Evolutionary conservation across 345 rosid genomes (phyloP).

Genomic region (Citrus glauca): DNA sequence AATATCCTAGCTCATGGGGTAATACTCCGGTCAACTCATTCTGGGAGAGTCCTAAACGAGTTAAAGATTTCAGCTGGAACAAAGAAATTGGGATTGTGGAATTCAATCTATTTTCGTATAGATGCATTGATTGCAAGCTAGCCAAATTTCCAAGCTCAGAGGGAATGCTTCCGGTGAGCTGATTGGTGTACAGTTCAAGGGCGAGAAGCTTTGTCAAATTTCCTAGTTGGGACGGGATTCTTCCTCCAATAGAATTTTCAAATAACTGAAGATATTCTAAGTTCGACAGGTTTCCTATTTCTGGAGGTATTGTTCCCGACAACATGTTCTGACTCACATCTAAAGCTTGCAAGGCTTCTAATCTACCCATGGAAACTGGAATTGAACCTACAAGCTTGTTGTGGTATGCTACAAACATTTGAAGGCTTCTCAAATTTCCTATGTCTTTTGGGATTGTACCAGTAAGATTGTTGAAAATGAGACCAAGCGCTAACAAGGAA

Average conservation of each 20-base stretch:
- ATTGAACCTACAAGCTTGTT: slow-evolving; percentile 58
- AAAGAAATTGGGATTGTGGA: slow-evolving; percentile 70
- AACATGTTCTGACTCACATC: slow-evolving; percentile 57
- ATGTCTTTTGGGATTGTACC: slow-evolving; percentile 51
- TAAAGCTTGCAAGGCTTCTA: slow-evolving; percentile 47
- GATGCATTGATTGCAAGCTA: slow-evolving; percentile 38
- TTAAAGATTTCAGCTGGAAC: slow-evolving; percentile 49
- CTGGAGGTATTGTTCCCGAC: slow-evolving; percentile 58
- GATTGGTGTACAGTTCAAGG: slow-evolving; percentile 54
- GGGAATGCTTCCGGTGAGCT: slow-evolving; percentile 63
- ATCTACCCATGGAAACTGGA: slow-evolving; percentile 53
- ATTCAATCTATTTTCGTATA: slow-evolving; percentile 49
- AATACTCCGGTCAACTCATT: slow-evolving; percentile 60
- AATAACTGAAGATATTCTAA: slow-evolving; percentile 36
- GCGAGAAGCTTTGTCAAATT: slow-evolving; percentile 42
- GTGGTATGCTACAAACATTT: slow-evolving; percentile 33
- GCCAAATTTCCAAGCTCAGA: slow-evolving; percentile 59
- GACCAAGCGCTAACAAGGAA: slow-evolving; percentile 41
- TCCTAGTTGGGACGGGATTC: slow-evolving; percentile 64
- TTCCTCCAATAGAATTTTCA: slow-evolving; percentile 51
- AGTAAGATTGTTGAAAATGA: slow-evolving; percentile 56
- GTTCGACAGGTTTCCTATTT: slow-evolving; percentile 63
- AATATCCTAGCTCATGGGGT: slow-evolving; percentile 47
- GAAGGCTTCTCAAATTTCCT: slow-evolving; percentile 58
- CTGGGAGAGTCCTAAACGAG: slow-evolving; percentile 53